These are phyloP conservation scores for Leccinum uliginosum DNA, from an alignment of 768 basidiomycete species.

Conservation along the genomic window DNA sequence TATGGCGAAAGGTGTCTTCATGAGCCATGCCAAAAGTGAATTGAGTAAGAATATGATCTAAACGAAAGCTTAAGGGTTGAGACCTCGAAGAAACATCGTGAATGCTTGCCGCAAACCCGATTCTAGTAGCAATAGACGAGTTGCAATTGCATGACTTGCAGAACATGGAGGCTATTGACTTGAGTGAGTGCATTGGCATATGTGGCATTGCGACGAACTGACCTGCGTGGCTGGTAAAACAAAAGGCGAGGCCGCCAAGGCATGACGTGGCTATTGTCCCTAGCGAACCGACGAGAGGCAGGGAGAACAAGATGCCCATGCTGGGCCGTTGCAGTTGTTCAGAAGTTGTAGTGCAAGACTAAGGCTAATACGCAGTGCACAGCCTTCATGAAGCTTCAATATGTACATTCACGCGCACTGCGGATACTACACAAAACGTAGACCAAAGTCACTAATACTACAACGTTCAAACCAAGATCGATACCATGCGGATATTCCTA, in stretches of 20 bases:
- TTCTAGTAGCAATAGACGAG: slow-evolving; percentile 94
- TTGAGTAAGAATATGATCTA: slow-evolving; percentile 98
- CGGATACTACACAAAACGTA: neutral
- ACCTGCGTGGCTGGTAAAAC: slow-evolving; percentile 84
- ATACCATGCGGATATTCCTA: neutral
- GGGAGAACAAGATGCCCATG: slow-evolving; percentile 74
- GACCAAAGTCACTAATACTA: neutral
- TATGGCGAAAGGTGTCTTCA: slow-evolving; percentile 87
- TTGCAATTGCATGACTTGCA: slow-evolving; percentile 99
- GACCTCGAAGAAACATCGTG: neutral
- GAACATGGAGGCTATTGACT: slow-evolving; percentile 77
- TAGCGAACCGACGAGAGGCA: slow-evolving; percentile 66
- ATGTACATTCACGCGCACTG: neutral
- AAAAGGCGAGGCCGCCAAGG: slow-evolving; percentile 78
- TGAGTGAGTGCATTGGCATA: neutral
- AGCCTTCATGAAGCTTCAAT: too few species aligned
- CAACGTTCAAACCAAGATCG: too few species aligned
- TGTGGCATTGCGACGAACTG: slow-evolving; percentile 17
- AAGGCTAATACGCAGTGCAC: neutral
- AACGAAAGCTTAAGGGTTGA: neutral
- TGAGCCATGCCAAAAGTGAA: slow-evolving; percentile 95
- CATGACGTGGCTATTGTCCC: slow-evolving; percentile 78
- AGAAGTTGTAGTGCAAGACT: neutral
- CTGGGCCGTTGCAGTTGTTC: neutral
- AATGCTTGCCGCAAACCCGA: slow-evolving; percentile 81